Evolutionary conservation across 2,329 filamentous ascomycete species (phyloP).

Genomic region (Alternaria arborescens): DNA sequence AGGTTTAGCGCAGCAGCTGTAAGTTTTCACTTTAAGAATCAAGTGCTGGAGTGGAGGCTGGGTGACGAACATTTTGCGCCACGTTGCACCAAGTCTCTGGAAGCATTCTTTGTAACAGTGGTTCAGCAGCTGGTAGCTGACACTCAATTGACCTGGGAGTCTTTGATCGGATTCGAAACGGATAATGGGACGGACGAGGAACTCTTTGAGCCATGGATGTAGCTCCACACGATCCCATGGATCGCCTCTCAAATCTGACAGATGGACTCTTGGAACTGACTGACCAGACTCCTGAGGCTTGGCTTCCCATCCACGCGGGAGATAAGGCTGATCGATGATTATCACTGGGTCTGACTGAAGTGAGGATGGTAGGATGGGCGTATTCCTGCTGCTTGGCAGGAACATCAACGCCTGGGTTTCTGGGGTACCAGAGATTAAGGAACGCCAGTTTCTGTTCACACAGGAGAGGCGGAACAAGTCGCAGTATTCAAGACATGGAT

Average conservation of each 20-base stretch:
- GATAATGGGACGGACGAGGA: not conserved
- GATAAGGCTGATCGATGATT: too few relatives aligned
- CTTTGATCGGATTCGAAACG: too few relatives aligned
- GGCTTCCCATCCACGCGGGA: too few relatives aligned
- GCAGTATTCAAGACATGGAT: not conserved
- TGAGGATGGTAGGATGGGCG: too few relatives aligned
- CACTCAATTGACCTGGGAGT: accelerated
- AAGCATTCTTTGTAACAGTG: not conserved
- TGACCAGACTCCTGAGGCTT: too few relatives aligned
- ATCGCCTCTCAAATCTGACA: too few relatives aligned
- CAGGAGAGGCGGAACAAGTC: not conserved
- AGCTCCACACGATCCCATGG: too few relatives aligned
- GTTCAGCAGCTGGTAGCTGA: not conserved
- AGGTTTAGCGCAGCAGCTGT: too few relatives aligned
- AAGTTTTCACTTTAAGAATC: not conserved
- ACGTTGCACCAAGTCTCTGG: not conserved
- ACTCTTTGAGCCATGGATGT: not conserved
- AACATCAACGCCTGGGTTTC: not conserved
- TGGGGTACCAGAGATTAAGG: not conserved
- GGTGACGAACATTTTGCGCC: not conserved
- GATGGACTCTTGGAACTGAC: too few relatives aligned
- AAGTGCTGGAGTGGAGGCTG: not conserved
- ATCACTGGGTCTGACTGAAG: too few relatives aligned
- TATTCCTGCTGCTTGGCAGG: not conserved
- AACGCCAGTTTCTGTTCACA: not conserved